A percentile compares a stretch with the other conserved stretches of the same genome.
These are phyloP conservation scores for Gymnopus androsaceus DNA, from an alignment of 1,284 basidiomycete species.

Conservation along the genomic window DNA sequence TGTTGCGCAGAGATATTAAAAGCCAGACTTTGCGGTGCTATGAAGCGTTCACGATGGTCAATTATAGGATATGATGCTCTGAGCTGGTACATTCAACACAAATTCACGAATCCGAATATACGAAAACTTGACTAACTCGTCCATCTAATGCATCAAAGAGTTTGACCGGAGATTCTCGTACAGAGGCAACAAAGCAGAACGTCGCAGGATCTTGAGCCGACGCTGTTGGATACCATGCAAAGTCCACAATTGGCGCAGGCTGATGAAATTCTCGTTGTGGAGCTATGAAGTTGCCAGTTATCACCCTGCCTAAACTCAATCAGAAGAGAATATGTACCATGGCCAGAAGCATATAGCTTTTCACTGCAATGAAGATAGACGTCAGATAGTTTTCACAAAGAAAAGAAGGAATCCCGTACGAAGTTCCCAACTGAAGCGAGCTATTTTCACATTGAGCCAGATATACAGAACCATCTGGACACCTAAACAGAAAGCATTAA, in stretches of 20 bases:
- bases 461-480: conserved; percentile 60
- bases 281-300: not conserved
- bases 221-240: conserved; percentile 81
- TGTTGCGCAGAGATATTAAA: conserved; percentile 72
- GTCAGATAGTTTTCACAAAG: not conserved
- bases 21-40: conserved; percentile 81
- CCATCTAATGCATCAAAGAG: conserved; percentile 79
- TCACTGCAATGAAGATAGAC: conserved; percentile 8
- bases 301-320: too few relatives aligned
- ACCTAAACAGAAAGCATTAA: conserved; percentile 43
- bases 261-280: conserved; percentile 43
- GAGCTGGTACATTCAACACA: conserved; percentile 46
- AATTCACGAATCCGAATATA: not conserved
- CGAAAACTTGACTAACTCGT: conserved; percentile 53
- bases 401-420: conserved; percentile 31
- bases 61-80: conserved; percentile 91
- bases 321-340: not conserved
- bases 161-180: conserved; percentile 81
- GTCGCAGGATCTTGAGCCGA: conserved; percentile 55
- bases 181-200: conserved; percentile 81
- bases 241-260: conserved; percentile 72
- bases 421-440: conserved; percentile 49
- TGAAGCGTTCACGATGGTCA: conserved; percentile 85
- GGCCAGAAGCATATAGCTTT: conserved; percentile 13
- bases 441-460: conserved; percentile 65